phyloP scores from a whole-genome alignment of 148 eudicot genomes.

The Hydrangea macrophylla region DNA sequence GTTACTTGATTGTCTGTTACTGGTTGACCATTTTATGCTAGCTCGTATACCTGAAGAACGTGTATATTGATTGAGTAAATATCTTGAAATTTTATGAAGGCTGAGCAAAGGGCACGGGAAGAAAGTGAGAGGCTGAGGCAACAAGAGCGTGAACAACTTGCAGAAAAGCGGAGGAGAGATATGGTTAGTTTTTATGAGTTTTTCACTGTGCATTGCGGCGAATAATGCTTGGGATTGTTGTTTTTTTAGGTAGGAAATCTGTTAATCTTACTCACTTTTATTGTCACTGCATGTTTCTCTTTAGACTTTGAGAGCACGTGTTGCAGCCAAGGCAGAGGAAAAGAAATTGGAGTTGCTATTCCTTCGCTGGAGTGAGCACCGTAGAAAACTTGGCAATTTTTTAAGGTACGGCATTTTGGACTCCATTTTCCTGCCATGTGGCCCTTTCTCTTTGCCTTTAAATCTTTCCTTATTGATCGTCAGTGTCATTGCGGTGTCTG shows the following conservation, averaged over 20 bases:
- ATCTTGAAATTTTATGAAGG: constrained; percentile 33
- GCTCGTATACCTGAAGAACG: neutral
- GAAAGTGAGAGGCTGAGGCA: constrained; percentile 90
- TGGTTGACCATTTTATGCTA: neutral
- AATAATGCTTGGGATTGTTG: neutral
- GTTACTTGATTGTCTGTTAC: neutral
- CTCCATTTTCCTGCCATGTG: neutral
- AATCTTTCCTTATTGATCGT: neutral
- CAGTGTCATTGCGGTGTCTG: neutral
- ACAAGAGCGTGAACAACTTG: constrained; percentile 93
- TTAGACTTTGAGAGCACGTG: constrained; percentile 78
- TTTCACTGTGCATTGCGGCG: neutral
- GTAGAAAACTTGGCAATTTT: constrained; percentile 85
- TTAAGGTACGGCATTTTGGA: constrained; percentile 51
- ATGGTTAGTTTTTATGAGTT: constrained; percentile 42
- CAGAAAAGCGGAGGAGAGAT: constrained; percentile 86
- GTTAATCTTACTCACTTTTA: neutral
- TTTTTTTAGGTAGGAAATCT: neutral
- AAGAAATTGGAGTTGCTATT: constrained; percentile 90
- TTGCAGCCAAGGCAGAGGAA: constrained; percentile 97
- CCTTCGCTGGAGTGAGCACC: constrained; percentile 97
- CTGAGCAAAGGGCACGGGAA: constrained; percentile 89
- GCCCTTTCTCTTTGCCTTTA: neutral
- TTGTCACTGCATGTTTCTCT: constrained; percentile 12
- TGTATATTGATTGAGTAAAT: neutral